A percentile compares a stretch with the other conserved stretches of the same genome.
Conservation (phyloP, 495 filamentous ascomycete species). For the Aspergillus steynii region DNA sequence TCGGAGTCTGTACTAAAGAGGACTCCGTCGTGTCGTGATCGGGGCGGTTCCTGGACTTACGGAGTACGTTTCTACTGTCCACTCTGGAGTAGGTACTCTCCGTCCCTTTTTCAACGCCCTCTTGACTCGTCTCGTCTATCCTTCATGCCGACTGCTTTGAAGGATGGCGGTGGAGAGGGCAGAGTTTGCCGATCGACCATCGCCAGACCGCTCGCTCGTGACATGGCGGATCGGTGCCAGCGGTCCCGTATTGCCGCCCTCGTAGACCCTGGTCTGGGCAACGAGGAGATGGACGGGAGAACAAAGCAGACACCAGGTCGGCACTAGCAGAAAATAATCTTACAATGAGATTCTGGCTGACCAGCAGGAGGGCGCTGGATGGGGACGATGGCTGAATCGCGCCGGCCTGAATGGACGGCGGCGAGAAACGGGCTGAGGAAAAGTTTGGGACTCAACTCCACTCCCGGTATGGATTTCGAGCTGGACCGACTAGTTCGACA, state of each 20-base stretch:
- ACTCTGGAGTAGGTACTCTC: no score
- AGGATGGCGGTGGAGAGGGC: slow-evolving; percentile 3
- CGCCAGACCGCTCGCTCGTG: slow-evolving; percentile 21
- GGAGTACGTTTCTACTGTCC: no score
- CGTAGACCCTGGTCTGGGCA: slow-evolving; percentile 14
- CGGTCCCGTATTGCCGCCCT: slow-evolving; percentile 15
- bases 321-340: not conserved
- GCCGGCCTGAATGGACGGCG: slow-evolving; percentile 16
- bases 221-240: slow-evolving; percentile 11
- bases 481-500: slow-evolving; percentile 13
- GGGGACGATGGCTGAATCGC: slow-evolving; percentile 19
- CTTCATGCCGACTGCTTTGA: no score
- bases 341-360: not conserved
- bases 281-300: not conserved
- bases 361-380: slow-evolving; percentile 9
- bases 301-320: not conserved
- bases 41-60: no score
- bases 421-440: slow-evolving; percentile 12
- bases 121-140: no score
- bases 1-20: no score
- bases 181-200: slow-evolving; percentile 33
- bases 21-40: no score
- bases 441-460: slow-evolving; percentile 12
- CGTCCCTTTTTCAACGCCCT: no score
- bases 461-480: slow-evolving; percentile 18